Evolutionary conservation across 2,329 filamentous ascomycete genomes (phyloP), one percentile per base, ranked within the genome.

Genomic region (Aureobasidium namibiae): DNA sequence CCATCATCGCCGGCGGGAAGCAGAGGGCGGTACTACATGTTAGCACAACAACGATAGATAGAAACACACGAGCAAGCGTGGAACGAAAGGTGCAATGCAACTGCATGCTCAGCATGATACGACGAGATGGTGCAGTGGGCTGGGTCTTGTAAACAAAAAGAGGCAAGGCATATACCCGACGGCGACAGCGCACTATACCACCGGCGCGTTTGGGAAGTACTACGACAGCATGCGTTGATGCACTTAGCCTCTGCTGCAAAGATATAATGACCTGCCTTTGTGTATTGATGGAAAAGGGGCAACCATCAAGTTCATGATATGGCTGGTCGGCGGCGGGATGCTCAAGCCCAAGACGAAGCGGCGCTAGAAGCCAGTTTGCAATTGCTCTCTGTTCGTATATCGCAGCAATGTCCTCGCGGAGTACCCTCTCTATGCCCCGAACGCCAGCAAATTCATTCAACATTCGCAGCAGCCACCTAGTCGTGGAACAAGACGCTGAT

Each of bases 401-500:
- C 38, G 50, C 50, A 42, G 36, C 50, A 33, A 54, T 42, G 48
- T 52, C 48, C 48, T 52, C 34, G 50, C 50, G 50, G 50, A 53
- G 24, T 31, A 42, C 24, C 50, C 50, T 34, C 48, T 52, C 42
- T 21, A 48, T 54, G 38, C 42, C 41, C 54, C 41, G 26, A 57
- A 57, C 42, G 42, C 54, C 41, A 33, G 44, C 31, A 57, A 48
- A 18, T 45, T 34, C 26, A 36, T 24, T 29, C 24, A 31, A 44
- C 14, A 38, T 39, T 38, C 34, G 45, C 31, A 46, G 41, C 31
- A 48, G n/a, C 33, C 41, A 31, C 42, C 41, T 46, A 46, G 6
- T 57, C 41, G 71, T 91, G 87, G 75, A 99, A 99, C 54, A 99
- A 81, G 62, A 94, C 90, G 72, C 91, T 96, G 75, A 99, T 96